A percentile compares a stretch with the other conserved stretches of the same genome.
phyloP scores from a whole-genome alignment of 257 asterid genomes.

The Solanum bulbocastanum region DNA sequence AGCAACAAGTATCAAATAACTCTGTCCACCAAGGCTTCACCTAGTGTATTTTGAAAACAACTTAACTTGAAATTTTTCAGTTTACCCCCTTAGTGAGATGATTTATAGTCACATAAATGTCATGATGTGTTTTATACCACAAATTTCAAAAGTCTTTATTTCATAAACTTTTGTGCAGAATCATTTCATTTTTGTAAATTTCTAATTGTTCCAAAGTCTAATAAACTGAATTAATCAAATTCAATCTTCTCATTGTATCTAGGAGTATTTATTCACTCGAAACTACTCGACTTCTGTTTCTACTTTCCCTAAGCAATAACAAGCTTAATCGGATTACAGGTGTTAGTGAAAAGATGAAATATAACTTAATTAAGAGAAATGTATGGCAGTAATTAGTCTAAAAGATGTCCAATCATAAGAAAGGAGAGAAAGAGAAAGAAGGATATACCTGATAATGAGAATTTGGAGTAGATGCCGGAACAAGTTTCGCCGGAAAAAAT shows the following conservation, averaged over 20 bases:
- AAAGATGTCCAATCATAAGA: not conserved
- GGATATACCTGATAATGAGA: not conserved
- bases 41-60: not conserved
- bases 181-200: not conserved
- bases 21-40: too few species aligned
- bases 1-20: too few species aligned
- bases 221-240: not conserved
- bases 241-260: not conserved
- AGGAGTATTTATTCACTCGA: not conserved
- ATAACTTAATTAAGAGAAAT: not conserved
- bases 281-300: not conserved
- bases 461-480: not conserved
- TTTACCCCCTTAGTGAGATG: not conserved
- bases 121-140: not conserved
- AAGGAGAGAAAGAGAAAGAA: not conserved
- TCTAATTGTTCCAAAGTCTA: not conserved
- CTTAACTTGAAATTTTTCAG: not conserved
- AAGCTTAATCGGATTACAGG: not conserved
- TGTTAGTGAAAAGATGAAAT: not conserved
- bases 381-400: not conserved
- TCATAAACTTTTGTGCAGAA: not conserved
- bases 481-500: not conserved
- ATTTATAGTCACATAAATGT: not conserved
- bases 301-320: not conserved
- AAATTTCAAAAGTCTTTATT: not conserved